phyloP scores from a whole-genome alignment of 108 stramenopile species.

The Phaeodactylum tricornutum region DNA sequence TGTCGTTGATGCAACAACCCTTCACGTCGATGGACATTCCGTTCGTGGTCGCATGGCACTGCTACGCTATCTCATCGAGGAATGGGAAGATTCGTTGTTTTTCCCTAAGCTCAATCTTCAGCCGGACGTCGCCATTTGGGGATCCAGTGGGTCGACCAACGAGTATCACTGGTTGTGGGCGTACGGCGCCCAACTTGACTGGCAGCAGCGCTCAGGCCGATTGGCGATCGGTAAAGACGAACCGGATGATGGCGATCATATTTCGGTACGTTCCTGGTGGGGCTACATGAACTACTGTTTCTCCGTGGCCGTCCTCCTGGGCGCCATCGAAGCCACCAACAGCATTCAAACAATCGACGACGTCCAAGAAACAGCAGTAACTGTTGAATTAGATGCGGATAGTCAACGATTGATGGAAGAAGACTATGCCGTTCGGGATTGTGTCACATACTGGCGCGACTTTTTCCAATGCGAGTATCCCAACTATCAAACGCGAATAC shows the following conservation, averaged over 20 bases:
- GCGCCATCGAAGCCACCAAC: slow-evolving; percentile 12
- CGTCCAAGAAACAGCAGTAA: neutral
- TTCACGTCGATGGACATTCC: slow-evolving; percentile 6
- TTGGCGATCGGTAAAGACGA: neutral
- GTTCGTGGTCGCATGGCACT: slow-evolving; percentile 12
- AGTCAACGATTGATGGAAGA: neutral
- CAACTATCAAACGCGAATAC: too few species aligned
- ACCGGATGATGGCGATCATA: neutral
- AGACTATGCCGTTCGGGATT: slow-evolving; percentile 7
- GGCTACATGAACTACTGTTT: slow-evolving; percentile 20
- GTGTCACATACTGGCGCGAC: slow-evolving; percentile 5
- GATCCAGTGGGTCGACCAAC: neutral
- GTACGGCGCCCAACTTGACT: slow-evolving; percentile 11
- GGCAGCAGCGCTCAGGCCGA: slow-evolving; percentile 15
- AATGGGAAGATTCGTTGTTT: neutral
- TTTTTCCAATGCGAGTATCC: neutral
- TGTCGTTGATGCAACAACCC: too few species aligned
- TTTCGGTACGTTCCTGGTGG: slow-evolving; percentile 18
- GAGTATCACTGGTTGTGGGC: slow-evolving; percentile 12
- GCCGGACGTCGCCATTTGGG: neutral
- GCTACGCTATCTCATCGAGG: slow-evolving; percentile 7
- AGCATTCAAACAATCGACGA: too few species aligned
- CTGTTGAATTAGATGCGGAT: slow-evolving; percentile 1
- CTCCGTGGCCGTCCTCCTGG: slow-evolving; percentile 15
- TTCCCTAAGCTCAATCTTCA: too few species aligned